These are phyloP conservation scores for Exutisphaerella laricina DNA, from an alignment of 2,329 filamentous ascomycete species.

Conservation along the genomic window DNA sequence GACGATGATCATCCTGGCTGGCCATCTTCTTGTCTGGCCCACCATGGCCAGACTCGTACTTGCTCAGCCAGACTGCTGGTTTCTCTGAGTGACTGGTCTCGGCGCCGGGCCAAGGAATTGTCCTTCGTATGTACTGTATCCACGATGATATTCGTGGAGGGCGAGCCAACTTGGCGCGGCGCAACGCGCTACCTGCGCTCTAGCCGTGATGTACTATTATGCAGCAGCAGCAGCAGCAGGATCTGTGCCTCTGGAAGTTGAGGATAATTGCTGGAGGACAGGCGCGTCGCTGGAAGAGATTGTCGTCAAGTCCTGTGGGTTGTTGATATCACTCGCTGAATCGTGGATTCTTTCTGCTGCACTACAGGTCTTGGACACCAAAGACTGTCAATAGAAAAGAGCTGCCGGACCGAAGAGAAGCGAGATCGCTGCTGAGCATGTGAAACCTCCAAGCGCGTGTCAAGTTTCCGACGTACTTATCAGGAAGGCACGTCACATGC, in stretches of 20 bases:
- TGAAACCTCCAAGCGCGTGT: constrained; percentile 1
- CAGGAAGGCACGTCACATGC: neutral
- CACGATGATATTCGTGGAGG: constrained; percentile 31
- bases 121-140: constrained; percentile 28
- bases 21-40: constrained; percentile 37
- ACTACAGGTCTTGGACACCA: too few species aligned
- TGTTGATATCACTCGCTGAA: neutral
- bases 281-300: too few species aligned
- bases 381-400: too few species aligned
- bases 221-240: too few species aligned
- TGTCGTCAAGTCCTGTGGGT: neutral
- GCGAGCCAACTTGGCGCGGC: constrained; percentile 32
- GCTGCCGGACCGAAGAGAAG: neutral
- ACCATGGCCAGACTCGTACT: constrained; percentile 26
- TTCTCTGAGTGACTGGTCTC: constrained; percentile 19
- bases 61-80: constrained; percentile 28
- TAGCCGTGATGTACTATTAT: too few species aligned
- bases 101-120: constrained; percentile 25
- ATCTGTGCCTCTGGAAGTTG: too few species aligned
- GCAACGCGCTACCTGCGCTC: too few species aligned
- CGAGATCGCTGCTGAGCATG: neutral
- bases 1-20: constrained; percentile 34
- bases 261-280: too few species aligned
- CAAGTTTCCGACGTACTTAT: neutral
- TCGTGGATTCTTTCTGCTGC: neutral